A percentile compares a stretch with the other conserved stretches of the same genome.
Evolutionary conservation across 139 green algal species (phyloP).

Genomic region (Monoraphidium neglectum): DNA sequence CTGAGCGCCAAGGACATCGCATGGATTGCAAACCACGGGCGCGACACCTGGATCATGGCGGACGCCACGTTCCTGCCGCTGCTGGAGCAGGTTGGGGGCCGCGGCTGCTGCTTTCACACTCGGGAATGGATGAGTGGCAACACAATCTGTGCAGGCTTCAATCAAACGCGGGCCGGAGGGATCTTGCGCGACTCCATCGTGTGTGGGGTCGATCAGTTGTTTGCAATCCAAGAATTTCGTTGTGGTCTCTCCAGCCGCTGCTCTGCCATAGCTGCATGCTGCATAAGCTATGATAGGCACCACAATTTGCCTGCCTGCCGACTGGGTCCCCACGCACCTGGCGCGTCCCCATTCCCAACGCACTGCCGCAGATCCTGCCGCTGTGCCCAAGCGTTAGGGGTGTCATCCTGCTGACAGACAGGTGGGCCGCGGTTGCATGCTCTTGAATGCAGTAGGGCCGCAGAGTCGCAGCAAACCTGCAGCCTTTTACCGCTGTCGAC

Average conservation of each 20-base stretch:
- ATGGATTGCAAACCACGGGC: constrained; percentile 23
- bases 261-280: background rate
- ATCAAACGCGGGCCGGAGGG: no score
- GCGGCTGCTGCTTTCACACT: no score
- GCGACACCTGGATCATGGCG: constrained; percentile 44
- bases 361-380: background rate
- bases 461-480: background rate
- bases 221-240: no score
- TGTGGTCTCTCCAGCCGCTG: background rate
- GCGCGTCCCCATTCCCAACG: no score
- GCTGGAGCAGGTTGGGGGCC: constrained; percentile 16
- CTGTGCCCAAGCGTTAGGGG: constrained; percentile 1
- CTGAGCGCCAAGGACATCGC: constrained; percentile 14
- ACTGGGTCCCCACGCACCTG: background rate
- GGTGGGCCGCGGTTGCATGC: background rate
- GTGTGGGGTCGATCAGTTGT: no score
- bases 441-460: background rate
- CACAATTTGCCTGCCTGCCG: background rate
- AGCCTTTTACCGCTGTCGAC: background rate
- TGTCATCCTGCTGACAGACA: constrained; percentile 29
- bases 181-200: no score
- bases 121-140: no score
- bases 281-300: background rate
- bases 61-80: constrained; percentile 52
- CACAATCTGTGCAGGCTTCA: no score